phyloP scores from a whole-genome alignment of 2,329 filamentous ascomycete species.

The Fusarium sp. region DNA sequence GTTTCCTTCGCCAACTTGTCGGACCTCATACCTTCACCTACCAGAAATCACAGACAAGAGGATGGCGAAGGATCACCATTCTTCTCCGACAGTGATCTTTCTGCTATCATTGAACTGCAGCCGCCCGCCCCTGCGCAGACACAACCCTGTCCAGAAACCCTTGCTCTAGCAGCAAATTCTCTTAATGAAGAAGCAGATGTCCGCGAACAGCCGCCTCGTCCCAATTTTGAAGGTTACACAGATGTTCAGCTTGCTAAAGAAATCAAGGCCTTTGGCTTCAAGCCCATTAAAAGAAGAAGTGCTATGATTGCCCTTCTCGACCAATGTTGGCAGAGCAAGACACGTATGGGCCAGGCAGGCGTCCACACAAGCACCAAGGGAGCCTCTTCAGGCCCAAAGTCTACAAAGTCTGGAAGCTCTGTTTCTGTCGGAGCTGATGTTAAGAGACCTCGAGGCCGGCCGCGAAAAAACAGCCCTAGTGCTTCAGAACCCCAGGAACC shows the following conservation, averaged over 20 bases:
- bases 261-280: constrained; percentile 77
- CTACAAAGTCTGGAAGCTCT: constrained; percentile 24
- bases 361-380: constrained; percentile 36
- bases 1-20: constrained; percentile 41
- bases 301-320: constrained; percentile 78
- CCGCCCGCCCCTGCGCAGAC: neutral
- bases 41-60: neutral
- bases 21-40: constrained; percentile 37
- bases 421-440: constrained; percentile 9
- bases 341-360: constrained; percentile 40
- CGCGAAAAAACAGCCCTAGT: constrained; percentile 47
- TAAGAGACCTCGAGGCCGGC: constrained; percentile 49
- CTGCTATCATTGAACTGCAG: constrained; percentile 25
- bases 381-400: constrained; percentile 21
- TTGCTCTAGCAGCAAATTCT: neutral
- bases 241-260: constrained; percentile 72
- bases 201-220: constrained; percentile 47
- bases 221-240: constrained; percentile 71
- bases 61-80: constrained; percentile 21
- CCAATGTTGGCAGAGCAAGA: constrained; percentile 76
- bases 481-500: constrained; percentile 47
- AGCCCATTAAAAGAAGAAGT: constrained; percentile 74
- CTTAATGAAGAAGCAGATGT: neutral
- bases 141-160: neutral
- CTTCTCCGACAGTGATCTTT: constrained; percentile 39